A percentile compares a stretch with the other conserved stretches of the same genome.
Evolutionary conservation across 1,284 basidiomycete species (phyloP).

Genomic region (Schizopora paradoxa): DNA sequence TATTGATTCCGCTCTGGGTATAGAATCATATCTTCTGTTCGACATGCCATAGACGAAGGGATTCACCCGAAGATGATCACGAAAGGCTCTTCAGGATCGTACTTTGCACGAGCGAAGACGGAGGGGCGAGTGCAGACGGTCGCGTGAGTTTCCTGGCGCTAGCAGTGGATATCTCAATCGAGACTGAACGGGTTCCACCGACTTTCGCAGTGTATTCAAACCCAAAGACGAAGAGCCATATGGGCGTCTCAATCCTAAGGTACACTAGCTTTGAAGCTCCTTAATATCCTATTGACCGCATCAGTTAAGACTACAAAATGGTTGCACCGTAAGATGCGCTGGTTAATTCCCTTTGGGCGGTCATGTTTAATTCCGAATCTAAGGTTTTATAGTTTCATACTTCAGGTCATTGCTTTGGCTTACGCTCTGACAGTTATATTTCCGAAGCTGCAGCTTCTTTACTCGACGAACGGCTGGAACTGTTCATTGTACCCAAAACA

Average conservation of each 20-base stretch:
- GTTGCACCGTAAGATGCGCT: slow-evolving; percentile 80
- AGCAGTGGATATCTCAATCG: background rate
- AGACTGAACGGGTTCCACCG: slow-evolving; percentile 10
- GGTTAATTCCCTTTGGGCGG: slow-evolving; percentile 82
- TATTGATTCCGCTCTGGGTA: too few species aligned
- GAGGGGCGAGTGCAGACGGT: slow-evolving; percentile 71
- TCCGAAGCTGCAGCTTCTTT: slow-evolving; percentile 84
- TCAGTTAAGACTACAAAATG: slow-evolving; percentile 75
- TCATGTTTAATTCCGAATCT: slow-evolving; percentile 83
- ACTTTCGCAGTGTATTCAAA: slow-evolving; percentile 67
- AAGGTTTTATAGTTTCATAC: slow-evolving; percentile 36
- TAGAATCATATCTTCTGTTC: slow-evolving; percentile 63
- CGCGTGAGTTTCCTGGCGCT: slow-evolving; percentile 46
- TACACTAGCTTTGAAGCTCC: slow-evolving; percentile 20
- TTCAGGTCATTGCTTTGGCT: background rate
- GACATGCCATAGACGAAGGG: slow-evolving; percentile 64
- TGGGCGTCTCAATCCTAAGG: slow-evolving; percentile 79
- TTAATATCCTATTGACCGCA: background rate
- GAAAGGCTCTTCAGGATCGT: slow-evolving; percentile 83
- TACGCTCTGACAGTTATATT: slow-evolving; percentile 41
- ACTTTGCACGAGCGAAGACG: slow-evolving; percentile 75
- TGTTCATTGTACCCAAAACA: slow-evolving; percentile 83
- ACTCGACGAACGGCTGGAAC: slow-evolving; percentile 68
- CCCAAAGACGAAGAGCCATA: slow-evolving; percentile 89
- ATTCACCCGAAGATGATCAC: slow-evolving; percentile 85